Evolutionary conservation across 352 stramenopile genomes (phyloP).

Genomic region (Phytophthora sojae): DNA sequence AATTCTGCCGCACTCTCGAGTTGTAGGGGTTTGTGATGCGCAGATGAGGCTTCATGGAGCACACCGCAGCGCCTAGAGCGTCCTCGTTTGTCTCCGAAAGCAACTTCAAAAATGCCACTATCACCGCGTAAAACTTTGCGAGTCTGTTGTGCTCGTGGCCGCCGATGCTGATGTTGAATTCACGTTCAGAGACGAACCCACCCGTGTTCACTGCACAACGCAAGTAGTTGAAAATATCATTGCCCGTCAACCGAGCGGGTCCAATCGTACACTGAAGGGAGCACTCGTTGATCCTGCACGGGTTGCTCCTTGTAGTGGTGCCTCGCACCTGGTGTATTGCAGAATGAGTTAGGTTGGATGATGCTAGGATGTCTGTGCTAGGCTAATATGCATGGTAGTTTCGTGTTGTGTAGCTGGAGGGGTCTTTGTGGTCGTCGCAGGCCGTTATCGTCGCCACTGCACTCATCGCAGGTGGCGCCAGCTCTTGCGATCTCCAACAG

Average conservation of each 20-base stretch:
- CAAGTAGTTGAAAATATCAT: conserved; percentile 2
- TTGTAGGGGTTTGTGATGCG: conserved; percentile 12
- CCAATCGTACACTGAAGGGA: too few relatives aligned
- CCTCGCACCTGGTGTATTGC: too few relatives aligned
- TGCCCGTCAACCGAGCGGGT: background rate
- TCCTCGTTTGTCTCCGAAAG: background rate
- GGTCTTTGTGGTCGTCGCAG: too few relatives aligned
- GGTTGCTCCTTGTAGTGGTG: too few relatives aligned
- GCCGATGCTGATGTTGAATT: background rate
- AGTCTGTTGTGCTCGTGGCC: background rate
- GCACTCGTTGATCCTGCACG: too few relatives aligned
- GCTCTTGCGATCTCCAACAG: too few relatives aligned
- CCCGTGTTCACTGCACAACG: background rate
- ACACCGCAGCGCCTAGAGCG: background rate
- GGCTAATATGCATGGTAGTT: too few relatives aligned
- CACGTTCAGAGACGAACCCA: background rate
- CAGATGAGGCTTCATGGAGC: background rate
- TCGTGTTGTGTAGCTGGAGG: too few relatives aligned
- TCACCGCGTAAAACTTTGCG: conserved; percentile 6
- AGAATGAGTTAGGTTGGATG: too few relatives aligned
- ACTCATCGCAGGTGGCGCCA: too few relatives aligned
- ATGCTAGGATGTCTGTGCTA: too few relatives aligned
- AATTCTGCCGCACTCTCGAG: background rate
- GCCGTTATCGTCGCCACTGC: too few relatives aligned
- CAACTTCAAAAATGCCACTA: conserved; percentile 5